Conservation (phyloP, 2,329 filamentous ascomycete species). For the Neospermospora avenae region DNA sequence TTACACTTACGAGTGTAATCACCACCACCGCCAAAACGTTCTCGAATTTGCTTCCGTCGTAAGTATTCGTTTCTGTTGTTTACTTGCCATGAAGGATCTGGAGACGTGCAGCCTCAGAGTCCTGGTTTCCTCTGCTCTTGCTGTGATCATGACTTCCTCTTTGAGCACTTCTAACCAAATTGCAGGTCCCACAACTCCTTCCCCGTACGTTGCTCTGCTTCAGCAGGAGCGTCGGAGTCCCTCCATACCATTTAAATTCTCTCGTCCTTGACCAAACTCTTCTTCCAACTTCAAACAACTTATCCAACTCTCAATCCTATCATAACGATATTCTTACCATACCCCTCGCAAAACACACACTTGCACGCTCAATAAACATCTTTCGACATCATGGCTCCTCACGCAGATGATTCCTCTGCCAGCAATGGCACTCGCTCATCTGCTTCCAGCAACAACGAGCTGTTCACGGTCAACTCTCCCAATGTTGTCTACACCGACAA, state of each 20-base stretch:
- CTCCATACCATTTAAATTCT: constrained; percentile 52
- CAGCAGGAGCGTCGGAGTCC: constrained; percentile 76
- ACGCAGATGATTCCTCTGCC: constrained; percentile 68
- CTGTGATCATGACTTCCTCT: neutral
- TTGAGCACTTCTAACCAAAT: constrained; percentile 63
- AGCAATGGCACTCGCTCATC: constrained; percentile 55
- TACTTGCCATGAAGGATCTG: neutral
- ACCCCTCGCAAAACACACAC: constrained; percentile 6
- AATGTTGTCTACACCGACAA: constrained; percentile 88
- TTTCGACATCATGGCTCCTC: constrained; percentile 76
- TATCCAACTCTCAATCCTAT: constrained; percentile 10
- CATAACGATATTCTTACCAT: constrained; percentile 7
- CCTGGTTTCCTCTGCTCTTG: neutral
- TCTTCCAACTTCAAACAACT: constrained; percentile 17
- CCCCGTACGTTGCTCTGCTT: constrained; percentile 72
- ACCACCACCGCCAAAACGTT: constrained; percentile 82
- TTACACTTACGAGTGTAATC: constrained; percentile 36
- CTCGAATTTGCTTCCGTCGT: constrained; percentile 98
- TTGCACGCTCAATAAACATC: constrained; percentile 4
- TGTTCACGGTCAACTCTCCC: constrained; percentile 87
- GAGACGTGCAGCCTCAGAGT: neutral
- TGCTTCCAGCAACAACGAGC: constrained; percentile 49
- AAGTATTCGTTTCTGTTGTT: constrained; percentile 41
- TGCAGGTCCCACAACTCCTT: constrained; percentile 64
- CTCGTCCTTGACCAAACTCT: constrained; percentile 19